These are phyloP conservation scores for Cenchrus americanus DNA, from an alignment of 176 grass and related monocot species.

Conservation along the genomic window DNA sequence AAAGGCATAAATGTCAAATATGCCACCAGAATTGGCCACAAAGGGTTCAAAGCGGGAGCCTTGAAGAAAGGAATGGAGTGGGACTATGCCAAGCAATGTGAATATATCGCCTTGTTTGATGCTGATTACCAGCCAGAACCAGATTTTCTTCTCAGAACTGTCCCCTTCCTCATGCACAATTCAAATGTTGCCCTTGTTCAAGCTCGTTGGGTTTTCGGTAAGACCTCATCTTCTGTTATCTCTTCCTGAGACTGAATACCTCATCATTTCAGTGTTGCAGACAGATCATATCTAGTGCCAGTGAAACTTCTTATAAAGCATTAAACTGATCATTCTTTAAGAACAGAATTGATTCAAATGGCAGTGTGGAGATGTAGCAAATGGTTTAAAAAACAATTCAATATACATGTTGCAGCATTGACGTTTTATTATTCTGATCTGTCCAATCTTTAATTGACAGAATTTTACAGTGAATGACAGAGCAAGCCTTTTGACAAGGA, in stretches of 20 bases:
- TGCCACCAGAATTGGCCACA: conserved; percentile 53
- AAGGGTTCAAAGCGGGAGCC: conserved; percentile 78
- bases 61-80: conserved; percentile 76
- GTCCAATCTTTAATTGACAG: conserved; percentile 92
- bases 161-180: conserved; percentile 67
- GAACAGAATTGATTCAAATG: neutral
- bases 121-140: conserved; percentile 77
- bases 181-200: conserved; percentile 69
- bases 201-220: conserved; percentile 73
- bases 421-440: conserved; percentile 74
- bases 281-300: neutral
- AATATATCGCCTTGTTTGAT: conserved; percentile 76
- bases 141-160: conserved; percentile 64
- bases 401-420: conserved; percentile 8
- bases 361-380: neutral
- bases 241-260: neutral
- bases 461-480: conserved; percentile 97
- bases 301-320: neutral
- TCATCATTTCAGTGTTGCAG: neutral
- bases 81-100: conserved; percentile 59
- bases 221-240: conserved; percentile 29
- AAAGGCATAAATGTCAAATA: conserved; percentile 73
- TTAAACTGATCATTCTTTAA: neutral
- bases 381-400: neutral
- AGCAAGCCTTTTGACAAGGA: conserved; percentile 81